These are phyloP conservation scores for Kingdonia uniflora DNA, from an alignment of 164 flowering plant species.

Conservation along the genomic window DNA sequence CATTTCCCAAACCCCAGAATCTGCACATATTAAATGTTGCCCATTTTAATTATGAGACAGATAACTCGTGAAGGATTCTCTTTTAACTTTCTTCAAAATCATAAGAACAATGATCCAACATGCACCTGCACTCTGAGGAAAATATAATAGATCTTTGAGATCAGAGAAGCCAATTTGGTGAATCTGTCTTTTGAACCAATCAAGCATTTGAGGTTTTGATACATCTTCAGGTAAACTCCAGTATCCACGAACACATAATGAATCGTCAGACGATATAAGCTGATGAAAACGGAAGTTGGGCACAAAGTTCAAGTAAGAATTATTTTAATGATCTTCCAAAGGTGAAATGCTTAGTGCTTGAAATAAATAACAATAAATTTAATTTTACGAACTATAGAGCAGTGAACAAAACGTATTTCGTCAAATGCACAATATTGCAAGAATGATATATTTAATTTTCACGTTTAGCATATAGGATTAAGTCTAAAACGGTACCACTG, in stretches of 20 bases:
- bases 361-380: not conserved
- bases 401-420: no score
- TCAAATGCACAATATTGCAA: no score
- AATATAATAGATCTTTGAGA: slow-evolving; percentile 59
- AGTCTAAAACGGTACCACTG: slow-evolving; percentile 43
- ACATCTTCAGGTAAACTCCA: slow-evolving; percentile 50
- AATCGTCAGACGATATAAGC: slow-evolving; percentile 43
- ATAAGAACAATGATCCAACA: not conserved
- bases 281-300: slow-evolving; percentile 12
- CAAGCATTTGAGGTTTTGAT: slow-evolving; percentile 30
- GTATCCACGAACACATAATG: slow-evolving; percentile 78
- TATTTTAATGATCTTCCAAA: no score
- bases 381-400: no score
- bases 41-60: not conserved
- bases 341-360: not conserved
- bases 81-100: not conserved
- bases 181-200: slow-evolving; percentile 52
- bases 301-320: not conserved
- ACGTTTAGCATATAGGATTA: not conserved
- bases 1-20: slow-evolving; percentile 37
- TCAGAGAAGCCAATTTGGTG: slow-evolving; percentile 43
- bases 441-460: no score
- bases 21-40: slow-evolving; percentile 25
- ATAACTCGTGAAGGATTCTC: not conserved
- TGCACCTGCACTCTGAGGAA: slow-evolving; percentile 52